Evolutionary conservation across 805 yeast genomes (phyloP).

Genomic region (Yarrowia sp.): DNA sequence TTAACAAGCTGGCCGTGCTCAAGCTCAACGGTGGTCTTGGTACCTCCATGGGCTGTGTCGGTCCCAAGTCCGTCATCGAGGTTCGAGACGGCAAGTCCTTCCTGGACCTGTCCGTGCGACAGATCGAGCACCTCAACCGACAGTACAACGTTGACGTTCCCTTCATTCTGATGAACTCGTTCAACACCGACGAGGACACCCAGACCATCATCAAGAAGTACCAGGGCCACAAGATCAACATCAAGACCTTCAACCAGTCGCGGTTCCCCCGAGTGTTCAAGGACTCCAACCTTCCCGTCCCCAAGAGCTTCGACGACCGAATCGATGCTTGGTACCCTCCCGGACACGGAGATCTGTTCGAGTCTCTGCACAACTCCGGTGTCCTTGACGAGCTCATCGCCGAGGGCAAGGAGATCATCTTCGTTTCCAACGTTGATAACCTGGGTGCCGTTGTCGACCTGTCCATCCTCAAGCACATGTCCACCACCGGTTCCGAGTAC

Average conservation of each 20-base stretch:
- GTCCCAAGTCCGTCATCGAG: conserved; percentile 97
- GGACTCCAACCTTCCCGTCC: conserved; percentile 96
- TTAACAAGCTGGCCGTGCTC: conserved; percentile 89
- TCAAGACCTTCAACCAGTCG: conserved; percentile 97
- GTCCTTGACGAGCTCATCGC: conserved; percentile 86
- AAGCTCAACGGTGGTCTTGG: conserved; percentile 98
- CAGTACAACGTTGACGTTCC: conserved; percentile 93
- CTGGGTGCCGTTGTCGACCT: conserved; percentile 97
- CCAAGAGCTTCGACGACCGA: conserved; percentile 72
- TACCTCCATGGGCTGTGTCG: conserved; percentile 99
- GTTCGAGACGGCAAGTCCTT: conserved; percentile 98
- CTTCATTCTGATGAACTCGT: conserved; percentile 95
- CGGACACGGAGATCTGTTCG: conserved; percentile 99
- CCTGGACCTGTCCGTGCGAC: conserved; percentile 93
- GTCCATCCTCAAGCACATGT: conserved; percentile 88
- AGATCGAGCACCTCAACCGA: conserved; percentile 92
- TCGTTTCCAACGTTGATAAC: conserved; percentile 98
- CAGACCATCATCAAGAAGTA: conserved; percentile 94
- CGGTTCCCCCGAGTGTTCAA: conserved; percentile 93
- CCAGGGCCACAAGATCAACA: conserved; percentile 93
- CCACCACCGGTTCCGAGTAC: conserved; percentile 89
- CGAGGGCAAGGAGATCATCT: conserved; percentile 92
- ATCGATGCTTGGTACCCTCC: conserved; percentile 98
- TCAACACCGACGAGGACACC: conserved; percentile 96
- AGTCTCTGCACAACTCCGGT: conserved; percentile 86